Evolutionary conservation across 208 protist genomes (phyloP).

Genomic region (Leishmania gerbilli): DNA sequence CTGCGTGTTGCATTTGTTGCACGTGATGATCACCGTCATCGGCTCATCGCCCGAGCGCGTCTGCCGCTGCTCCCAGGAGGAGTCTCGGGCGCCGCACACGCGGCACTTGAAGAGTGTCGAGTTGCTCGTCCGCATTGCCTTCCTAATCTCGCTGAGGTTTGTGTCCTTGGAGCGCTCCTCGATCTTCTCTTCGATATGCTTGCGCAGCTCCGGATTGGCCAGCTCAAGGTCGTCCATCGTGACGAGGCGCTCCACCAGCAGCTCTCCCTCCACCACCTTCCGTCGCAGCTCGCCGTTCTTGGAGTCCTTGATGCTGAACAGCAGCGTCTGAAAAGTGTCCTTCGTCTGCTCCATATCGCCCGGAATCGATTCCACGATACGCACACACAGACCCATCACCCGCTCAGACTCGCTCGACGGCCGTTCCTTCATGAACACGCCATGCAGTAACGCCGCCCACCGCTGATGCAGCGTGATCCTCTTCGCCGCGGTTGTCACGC

Average conservation of each 20-base stretch:
- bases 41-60: slow-evolving; percentile 98
- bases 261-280: slow-evolving; percentile 52
- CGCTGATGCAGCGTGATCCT: slow-evolving; percentile 25
- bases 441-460: slow-evolving; percentile 50
- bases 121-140: slow-evolving; percentile 57
- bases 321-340: slow-evolving; percentile 72
- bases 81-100: slow-evolving; percentile 82
- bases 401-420: slow-evolving; percentile 34
- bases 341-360: slow-evolving; percentile 46
- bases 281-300: slow-evolving; percentile 68
- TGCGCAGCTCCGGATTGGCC: slow-evolving; percentile 74
- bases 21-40: slow-evolving; percentile 97
- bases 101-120: slow-evolving; percentile 89
- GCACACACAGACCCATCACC: slow-evolving; percentile 36
- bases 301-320: slow-evolving; percentile 65
- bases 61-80: slow-evolving; percentile 95
- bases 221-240: slow-evolving; percentile 74
- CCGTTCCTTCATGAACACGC: slow-evolving; percentile 47
- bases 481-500: slow-evolving; percentile 12
- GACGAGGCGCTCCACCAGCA: slow-evolving; percentile 78
- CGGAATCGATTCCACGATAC: slow-evolving; percentile 64
- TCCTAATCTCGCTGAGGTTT: slow-evolving; percentile 76
- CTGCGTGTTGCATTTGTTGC: slow-evolving; percentile 87
- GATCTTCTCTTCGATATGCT: slow-evolving; percentile 64
- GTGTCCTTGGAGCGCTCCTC: slow-evolving; percentile 77